These are phyloP conservation scores for Blastomyces parvus DNA, from an alignment of 2,329 filamentous ascomycete genomes.

Conservation along the genomic window DNA sequence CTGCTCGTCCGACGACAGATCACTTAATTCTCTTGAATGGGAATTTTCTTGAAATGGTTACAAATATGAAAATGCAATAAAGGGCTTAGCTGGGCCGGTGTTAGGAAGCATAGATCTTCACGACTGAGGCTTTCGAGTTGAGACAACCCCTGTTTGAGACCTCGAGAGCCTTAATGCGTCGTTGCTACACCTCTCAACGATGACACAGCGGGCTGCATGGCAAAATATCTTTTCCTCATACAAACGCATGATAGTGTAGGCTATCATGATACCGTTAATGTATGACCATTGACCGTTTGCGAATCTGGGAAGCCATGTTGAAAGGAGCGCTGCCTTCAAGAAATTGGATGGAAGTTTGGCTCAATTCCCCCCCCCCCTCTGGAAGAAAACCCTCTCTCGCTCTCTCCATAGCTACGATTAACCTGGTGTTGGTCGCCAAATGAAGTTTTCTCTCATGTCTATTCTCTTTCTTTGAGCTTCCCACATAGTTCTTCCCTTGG, in stretches of 20 bases:
- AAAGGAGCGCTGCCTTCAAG: not conserved
- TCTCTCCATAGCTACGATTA: not conserved
- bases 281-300: conserved; percentile 2
- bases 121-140: not conserved
- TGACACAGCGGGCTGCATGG: not conserved
- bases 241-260: not conserved
- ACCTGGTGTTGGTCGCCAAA: not conserved
- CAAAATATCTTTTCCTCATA: not conserved
- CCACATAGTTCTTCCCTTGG: not conserved
- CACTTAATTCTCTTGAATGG: not conserved
- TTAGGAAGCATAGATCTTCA: not conserved
- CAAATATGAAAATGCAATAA: not conserved
- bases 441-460: not conserved
- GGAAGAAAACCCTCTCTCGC: not conserved
- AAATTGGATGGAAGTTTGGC: not conserved
- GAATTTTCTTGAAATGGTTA: not conserved
- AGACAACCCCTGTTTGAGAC: conserved; percentile 9
- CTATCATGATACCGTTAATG: conserved; percentile 2
- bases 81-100: not conserved
- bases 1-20: not conserved
- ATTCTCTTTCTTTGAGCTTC: not conserved
- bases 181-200: not conserved
- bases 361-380: not conserved
- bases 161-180: not conserved
- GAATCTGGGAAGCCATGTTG: not conserved